Evolutionary conservation across 257 asterid genomes (phyloP), one percentile per base, ranked within the genome.

Genomic region (Ajuga chamaepitys): DNA sequence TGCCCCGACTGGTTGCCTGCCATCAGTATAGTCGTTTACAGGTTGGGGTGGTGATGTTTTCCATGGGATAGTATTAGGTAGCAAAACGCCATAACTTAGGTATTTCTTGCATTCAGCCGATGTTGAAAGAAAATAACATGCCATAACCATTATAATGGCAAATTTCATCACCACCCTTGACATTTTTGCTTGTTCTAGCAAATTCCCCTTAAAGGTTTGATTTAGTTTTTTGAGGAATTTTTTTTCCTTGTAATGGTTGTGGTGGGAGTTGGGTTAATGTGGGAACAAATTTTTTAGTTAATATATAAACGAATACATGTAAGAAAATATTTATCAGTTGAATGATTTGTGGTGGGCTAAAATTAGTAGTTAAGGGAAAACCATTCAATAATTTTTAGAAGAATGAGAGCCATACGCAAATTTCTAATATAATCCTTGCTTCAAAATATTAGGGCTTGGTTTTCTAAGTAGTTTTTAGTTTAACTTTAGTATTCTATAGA

Each of bases 1-100:
- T 5, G 54, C 64, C 14, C 0, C 12, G 14, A 0, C 14, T 22
- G 70, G 30, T 2, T 58, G 16, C 10, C 1, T 5, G 5, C 55
- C 34, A 38, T 53, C 17, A 0, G 66, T 58, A 20, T 76, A 71
- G 12, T 18, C 24, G 41, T 71, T 76, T 0, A 59, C 81, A 1
- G 18, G 74, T 6, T 71, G 60, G 4, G 77, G 77, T 3, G 77
- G 64, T 13, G 81, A 55, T 8, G 30, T 8, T 25, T 56, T 58
- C 7, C 25, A 14, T 5, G 74, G 67, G 4, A 76, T 66, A 13
- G 3, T 9, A 66, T 70, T 40, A 3, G 66, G 41, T 3, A 54
- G 9, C 50, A 76, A 30, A 6, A 48, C 54, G 3, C 30, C 71
- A 37, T 76, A 76, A 35, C 14, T 46, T 55, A 76, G 4, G 28